Evolutionary conservation across 768 basidiomycete genomes (phyloP), one percentile per base, ranked within the genome.

Genomic region (Hydnum rufescens): DNA sequence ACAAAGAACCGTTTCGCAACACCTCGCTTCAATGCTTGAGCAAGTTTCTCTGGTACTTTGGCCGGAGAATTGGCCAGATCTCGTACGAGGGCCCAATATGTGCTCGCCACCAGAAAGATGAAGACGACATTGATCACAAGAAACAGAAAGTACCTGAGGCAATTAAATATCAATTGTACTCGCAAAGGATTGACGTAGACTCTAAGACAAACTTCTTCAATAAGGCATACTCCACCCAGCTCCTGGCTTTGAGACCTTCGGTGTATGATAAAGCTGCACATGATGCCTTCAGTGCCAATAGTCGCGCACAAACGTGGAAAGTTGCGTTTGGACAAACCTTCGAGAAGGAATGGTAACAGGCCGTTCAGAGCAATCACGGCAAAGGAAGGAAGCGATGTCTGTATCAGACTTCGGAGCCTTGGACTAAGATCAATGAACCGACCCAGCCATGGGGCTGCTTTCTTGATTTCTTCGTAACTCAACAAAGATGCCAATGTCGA

Each of bases 1-100:
- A 89, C 62, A 70, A 87, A 84, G 68, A 86, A 87, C 68, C 88
- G 76, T 74, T 80, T 77, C 30, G 85, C 85, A 58, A 70, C 74
- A 62, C 76, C 89, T 54, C 73, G 76, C 64, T 80, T 81, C 49
- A 99, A 66, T 0, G 90, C 82, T 49, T 74, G 68, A 0, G 95
- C 93, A 0, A 99, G 69, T 61, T 90, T 93, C 65, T 92, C 84
- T 0, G 93, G 88, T 29, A 96, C 84, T 64, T 89, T 92, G 3
- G 84, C 82, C 0, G 93, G 93, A 1, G 85, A 87, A 58, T 90
- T 84, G 1, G 90, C 90, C 30, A 97, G 72, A 60, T 99, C 92
- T 34, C 78, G 79, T 13, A 92, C 76, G 6, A 97, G 76, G 50
- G 89, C 81, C 78, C 82, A 86, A 64, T 92, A 90, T 0, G 90